Evolutionary conservation across 768 basidiomycete species (phyloP).

Genomic region (Boletus subparvulus): DNA sequence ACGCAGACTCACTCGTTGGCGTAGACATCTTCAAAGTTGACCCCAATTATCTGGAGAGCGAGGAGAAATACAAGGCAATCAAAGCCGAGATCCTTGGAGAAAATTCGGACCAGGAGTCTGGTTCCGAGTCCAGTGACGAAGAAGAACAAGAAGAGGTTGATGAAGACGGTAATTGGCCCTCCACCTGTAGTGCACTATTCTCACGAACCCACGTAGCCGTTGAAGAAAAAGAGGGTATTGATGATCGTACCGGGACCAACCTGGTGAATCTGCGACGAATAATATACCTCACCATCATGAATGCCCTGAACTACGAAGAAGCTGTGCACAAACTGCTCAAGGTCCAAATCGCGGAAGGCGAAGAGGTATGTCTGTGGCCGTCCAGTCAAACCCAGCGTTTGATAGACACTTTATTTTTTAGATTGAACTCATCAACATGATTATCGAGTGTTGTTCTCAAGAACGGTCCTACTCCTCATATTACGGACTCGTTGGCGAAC

Average conservation of each 20-base stretch:
- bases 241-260: constrained; percentile 94
- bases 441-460: constrained; percentile 99
- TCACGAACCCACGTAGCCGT: constrained; percentile 44
- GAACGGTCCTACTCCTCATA: constrained; percentile 98
- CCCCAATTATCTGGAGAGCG: constrained; percentile 82
- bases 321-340: constrained; percentile 97
- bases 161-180: constrained; percentile 38
- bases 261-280: constrained; percentile 90
- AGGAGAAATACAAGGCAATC: constrained; percentile 90
- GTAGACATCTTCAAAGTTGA: constrained; percentile 96
- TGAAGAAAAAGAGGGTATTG: constrained; percentile 83
- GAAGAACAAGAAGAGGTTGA: constrained; percentile 55
- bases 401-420: constrained; percentile 31
- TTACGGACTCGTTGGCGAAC: constrained; percentile 94
- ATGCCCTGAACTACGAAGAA: constrained; percentile 96
- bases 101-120: constrained; percentile 72
- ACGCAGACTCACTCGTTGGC: constrained; percentile 8
- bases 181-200: constrained; percentile 26
- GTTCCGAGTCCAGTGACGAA: constrained; percentile 61
- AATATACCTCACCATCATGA: constrained; percentile 99
- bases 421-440: constrained; percentile 97
- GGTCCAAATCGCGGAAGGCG: constrained; percentile 85
- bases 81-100: constrained; percentile 94
- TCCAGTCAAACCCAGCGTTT: neutral
- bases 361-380: constrained; percentile 65